A percentile compares a stretch with the other conserved stretches of the same genome.
phyloP scores from a whole-genome alignment of 1,284 basidiomycete genomes.

The Ustilago shanxiensis region DNA sequence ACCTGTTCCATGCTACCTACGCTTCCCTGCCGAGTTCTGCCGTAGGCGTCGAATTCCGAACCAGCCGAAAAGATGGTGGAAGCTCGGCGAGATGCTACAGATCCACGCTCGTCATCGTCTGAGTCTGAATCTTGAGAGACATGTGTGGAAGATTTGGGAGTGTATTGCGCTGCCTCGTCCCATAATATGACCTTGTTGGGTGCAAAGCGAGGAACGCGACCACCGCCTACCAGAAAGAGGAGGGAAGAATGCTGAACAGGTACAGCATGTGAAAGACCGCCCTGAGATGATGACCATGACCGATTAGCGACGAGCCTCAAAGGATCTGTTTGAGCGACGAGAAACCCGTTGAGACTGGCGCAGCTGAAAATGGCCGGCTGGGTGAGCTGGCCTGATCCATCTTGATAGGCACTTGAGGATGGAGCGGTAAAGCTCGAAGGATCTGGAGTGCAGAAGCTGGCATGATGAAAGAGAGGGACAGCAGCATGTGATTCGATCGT shows the following conservation, averaged over 20 bases:
- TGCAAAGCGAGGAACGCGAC: slow-evolving; percentile 60
- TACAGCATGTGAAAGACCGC: slow-evolving; percentile 53
- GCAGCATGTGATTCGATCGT: slow-evolving; percentile 56
- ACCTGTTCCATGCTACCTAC: neutral
- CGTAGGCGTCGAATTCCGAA: slow-evolving; percentile 45
- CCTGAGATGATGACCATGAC: slow-evolving; percentile 53
- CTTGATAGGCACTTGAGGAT: neutral
- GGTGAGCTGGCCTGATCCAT: slow-evolving; percentile 3
- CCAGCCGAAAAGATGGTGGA: slow-evolving; percentile 61
- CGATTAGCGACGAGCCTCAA: slow-evolving; percentile 48
- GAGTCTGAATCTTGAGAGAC: slow-evolving; percentile 7
- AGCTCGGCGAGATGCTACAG: slow-evolving; percentile 22
- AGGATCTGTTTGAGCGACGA: slow-evolving; percentile 55
- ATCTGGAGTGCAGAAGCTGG: slow-evolving; percentile 46
- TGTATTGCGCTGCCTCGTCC: slow-evolving; percentile 57
- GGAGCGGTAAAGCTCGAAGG: neutral
- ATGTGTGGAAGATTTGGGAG: neutral
- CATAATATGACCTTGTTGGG: slow-evolving; percentile 66
- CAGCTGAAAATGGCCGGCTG: slow-evolving; percentile 58
- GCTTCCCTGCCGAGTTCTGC: neutral
- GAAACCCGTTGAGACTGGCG: slow-evolving; percentile 59
- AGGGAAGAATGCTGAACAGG: slow-evolving; percentile 57
- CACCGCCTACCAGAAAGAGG: slow-evolving; percentile 63
- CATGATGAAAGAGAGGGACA: slow-evolving; percentile 51
- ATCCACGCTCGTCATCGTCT: slow-evolving; percentile 20